Percentiles rank a stretch among this genome's conserved stretches.
Evolutionary conservation across 768 basidiomycete genomes (phyloP).

Genomic region (Lentinula detonsa): DNA sequence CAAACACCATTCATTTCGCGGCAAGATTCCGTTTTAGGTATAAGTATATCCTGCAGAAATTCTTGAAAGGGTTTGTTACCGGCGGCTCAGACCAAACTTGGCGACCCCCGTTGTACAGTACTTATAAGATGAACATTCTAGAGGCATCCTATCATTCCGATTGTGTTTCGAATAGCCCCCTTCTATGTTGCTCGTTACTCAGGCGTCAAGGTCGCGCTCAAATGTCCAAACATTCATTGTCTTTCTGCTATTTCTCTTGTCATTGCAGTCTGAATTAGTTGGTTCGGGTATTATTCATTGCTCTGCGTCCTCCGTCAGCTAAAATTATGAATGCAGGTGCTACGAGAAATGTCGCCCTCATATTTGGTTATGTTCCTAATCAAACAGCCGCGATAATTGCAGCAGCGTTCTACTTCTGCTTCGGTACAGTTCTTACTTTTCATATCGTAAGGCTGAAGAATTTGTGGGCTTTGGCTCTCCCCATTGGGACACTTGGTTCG

Average conservation of each 20-base stretch:
- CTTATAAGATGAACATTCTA: neutral
- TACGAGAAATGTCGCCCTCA: neutral
- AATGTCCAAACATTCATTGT: neutral
- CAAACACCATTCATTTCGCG: neutral
- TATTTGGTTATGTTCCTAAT: conserved; percentile 17
- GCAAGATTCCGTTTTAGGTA: neutral
- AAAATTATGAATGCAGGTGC: neutral
- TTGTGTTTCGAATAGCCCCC: neutral
- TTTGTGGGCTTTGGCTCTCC: conserved; percentile 26
- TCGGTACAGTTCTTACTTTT: conserved; percentile 9
- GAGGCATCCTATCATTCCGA: neutral
- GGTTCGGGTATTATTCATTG: neutral
- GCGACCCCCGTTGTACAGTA: neutral
- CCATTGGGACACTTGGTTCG: conserved; percentile 20
- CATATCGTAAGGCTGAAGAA: conserved; percentile 15
- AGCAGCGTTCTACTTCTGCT: conserved; percentile 15
- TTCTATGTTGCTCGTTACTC: neutral
- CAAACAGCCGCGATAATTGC: conserved; percentile 16
- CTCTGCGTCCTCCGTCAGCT: neutral
- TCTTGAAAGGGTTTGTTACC: neutral
- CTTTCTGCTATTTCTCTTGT: neutral
- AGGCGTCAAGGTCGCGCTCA: neutral
- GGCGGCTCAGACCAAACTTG: neutral
- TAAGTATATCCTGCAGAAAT: neutral
- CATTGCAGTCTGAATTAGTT: neutral